These are phyloP conservation scores for Cordyceps tenuipes DNA, from an alignment of 2,329 filamentous ascomycete genomes.

Conservation along the genomic window DNA sequence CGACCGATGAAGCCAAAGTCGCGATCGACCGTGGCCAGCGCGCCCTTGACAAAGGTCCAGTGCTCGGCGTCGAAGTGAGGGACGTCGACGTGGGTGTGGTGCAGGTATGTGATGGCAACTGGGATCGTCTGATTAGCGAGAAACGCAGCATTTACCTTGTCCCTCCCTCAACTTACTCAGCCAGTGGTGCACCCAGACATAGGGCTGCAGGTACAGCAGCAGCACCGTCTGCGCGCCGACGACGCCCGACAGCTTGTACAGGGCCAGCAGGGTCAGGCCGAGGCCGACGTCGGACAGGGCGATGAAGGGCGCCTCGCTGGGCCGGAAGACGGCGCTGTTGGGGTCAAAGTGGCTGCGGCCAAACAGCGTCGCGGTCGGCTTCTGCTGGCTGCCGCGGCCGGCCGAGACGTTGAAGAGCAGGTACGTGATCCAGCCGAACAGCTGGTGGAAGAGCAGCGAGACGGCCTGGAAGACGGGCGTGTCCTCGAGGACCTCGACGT, in stretches of 20 bases:
- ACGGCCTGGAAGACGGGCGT: conserved; percentile 48
- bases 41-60: conserved; percentile 56
- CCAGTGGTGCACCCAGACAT: conserved; percentile 65
- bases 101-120: conserved; percentile 69
- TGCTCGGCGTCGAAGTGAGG: conserved; percentile 49
- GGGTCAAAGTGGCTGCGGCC: conserved; percentile 53
- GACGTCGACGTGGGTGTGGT: conserved; percentile 43
- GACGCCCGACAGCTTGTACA: conserved; percentile 44
- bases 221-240: conserved; percentile 50
- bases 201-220: conserved; percentile 55
- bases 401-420: conserved; percentile 50
- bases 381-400: conserved; percentile 40
- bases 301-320: conserved; percentile 48
- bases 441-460: conserved; percentile 51
- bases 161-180: conserved; percentile 39
- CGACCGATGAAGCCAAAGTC: conserved; percentile 56
- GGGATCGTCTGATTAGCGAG: conserved; percentile 14
- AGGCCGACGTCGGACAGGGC: conserved; percentile 53
- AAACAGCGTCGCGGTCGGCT: conserved; percentile 30
- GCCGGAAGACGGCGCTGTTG: conserved; percentile 51
- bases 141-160: background rate
- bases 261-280: conserved; percentile 36
- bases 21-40: conserved; percentile 54
- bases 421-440: conserved; percentile 57
- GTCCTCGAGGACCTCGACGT: conserved; percentile 52